These are phyloP conservation scores for Themeda triandra DNA, from an alignment of 176 grass and related monocot species.

Conservation along the genomic window DNA sequence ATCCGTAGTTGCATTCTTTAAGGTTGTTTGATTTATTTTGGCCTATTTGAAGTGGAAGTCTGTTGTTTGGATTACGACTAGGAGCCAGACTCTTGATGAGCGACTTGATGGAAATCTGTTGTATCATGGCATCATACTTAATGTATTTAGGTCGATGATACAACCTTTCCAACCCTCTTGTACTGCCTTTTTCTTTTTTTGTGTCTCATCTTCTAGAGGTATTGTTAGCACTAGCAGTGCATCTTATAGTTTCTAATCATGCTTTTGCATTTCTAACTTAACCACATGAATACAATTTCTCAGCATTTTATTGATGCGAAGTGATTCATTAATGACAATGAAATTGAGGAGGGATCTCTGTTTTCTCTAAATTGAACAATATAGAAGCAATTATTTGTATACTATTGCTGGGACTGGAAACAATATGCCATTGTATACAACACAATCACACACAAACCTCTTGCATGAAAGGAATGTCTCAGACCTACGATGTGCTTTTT, in stretches of 20 bases:
- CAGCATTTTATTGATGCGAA: neutral
- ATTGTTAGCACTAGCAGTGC: neutral
- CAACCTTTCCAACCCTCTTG: neutral
- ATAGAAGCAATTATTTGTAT: constrained; percentile 1
- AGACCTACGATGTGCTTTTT: no score
- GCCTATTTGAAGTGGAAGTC: constrained; percentile 51
- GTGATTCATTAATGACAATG: neutral
- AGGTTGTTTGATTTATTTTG: neutral
- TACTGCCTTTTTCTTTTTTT: neutral
- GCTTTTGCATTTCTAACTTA: neutral
- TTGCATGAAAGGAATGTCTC: no score
- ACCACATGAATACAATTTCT: neutral
- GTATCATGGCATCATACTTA: neutral
- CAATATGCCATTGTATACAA: neutral
- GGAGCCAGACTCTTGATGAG: constrained; percentile 78
- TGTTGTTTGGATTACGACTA: constrained; percentile 11
- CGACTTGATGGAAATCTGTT: constrained; percentile 51
- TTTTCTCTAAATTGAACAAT: neutral
- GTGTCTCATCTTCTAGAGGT: neutral
- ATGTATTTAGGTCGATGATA: neutral
- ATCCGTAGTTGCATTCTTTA: neutral
- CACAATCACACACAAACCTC: neutral
- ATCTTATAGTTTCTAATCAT: constrained; percentile 3
- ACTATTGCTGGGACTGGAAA: neutral
- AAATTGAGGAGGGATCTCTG: neutral